Base-by-base conservation (phyloP, 306 rosid species). In the Lathyrus tuberosus region DNA sequence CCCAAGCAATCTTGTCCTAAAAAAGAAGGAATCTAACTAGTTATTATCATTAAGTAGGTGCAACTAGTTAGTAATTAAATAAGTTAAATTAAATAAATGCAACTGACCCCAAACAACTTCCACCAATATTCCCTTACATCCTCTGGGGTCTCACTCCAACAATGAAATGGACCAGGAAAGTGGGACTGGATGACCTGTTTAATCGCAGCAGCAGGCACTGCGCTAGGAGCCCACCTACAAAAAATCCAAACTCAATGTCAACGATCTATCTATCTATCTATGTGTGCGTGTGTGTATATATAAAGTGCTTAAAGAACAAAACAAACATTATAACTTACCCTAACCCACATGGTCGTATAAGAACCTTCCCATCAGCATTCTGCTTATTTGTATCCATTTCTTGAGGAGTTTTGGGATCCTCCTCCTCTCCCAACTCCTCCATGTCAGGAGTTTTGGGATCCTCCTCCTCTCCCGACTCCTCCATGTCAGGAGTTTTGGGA, bases 201-300 rank as follows among this genome's bases (percentile, higher is more conserved):
- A 62, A 62, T 62, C 7, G 67, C 67, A 62, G 16, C 28, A 62
- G 67, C 67, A 38, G 67, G 49, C 15, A 33, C 67, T 0, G 67
- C 22, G 48, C 49, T 38, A 38, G 67, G 67, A 62, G 24, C 49
- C 67, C 67, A 62, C 33, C 67, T 62, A 62, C 67, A 62, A 40
- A 59, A 62, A 62, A 26, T 62, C 33, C 67, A 62, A 62, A 62
- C 49, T 38, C 48, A 62, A 11, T 16, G 67, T 62, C 16, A 10
- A 11, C 28, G 6, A 59, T n/a, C 33, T 14, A 58, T 54, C 8
- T 54, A 54, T 53, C 24, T 53, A 53, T 24, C 26, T 24, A 3
- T 1, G 26, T 24, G 26, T 24, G 3, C 2, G 26, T 22, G 5
- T 40, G 4, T 40, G 4, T 40, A 4, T 40, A 1, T 46, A 46